Base-by-base conservation (phyloP, 768 basidiomycete species). In the Naganishia randhawae region DNA sequence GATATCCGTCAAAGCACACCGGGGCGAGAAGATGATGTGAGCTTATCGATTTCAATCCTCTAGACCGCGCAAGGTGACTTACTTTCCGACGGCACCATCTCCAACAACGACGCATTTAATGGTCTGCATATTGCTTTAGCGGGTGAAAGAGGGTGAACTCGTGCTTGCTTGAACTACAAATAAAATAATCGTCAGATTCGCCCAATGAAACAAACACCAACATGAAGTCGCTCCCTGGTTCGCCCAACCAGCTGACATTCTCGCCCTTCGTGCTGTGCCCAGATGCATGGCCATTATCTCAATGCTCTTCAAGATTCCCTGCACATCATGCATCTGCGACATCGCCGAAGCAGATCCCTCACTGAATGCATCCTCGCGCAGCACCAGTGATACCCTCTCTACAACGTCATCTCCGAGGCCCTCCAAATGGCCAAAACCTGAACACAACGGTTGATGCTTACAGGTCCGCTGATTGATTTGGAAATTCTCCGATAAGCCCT, bases 51-150 rank as follows among this genome's bases (percentile, higher is more conserved):
- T 19, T 32, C 27, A 17, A 53, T 35, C 39, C 22, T 29, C 25
- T 4, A 7, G 55, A 42, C 41, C 19, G 19, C 42, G 35, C 4
- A 65, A 27, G 22, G 14, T n/a, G 57, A 71, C 25, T 31, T 76
- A 77, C 73, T 80, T 80, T 69, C 79, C 79, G 32, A 80, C 79
- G 32, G 79, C 79, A 69, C 79, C 79, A 53, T 80, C 79, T 9
- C 79, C 79, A 16, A 80, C 79, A 31, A 78, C 74, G 3, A 79
- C 78, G 65, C 78, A 61, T 29, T 61, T 61, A 39, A 61, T 61
- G n/a, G 57, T 61, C 57, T 61, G 57, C 57, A 61, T 61, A 25
- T 25, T 61, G 3, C 22, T 16, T 39, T n/a, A 37, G 25, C 17
- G 16, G 11, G 29, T 25, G 37, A 25, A 39, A 11, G n/a, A n/a